Conservation (phyloP, 2,329 filamentous ascomycete species). For the Botrytis tulipae region DNA sequence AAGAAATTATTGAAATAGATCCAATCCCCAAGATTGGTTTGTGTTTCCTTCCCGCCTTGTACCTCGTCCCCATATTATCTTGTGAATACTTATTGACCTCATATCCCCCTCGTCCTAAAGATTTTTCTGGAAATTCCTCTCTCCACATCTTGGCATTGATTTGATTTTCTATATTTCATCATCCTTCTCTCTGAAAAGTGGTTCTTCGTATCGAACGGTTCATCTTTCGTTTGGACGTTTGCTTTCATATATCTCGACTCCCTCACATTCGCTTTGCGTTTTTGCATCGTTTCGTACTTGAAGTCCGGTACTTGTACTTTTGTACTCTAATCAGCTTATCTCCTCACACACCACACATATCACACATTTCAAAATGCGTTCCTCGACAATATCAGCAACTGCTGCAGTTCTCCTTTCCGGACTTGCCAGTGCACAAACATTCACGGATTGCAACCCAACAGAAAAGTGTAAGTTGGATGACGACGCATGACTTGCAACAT, state of each 20-base stretch:
- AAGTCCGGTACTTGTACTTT: slow-evolving; percentile 5
- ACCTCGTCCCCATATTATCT: neutral
- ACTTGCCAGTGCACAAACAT: slow-evolving; percentile 23
- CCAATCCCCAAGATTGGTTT: neutral
- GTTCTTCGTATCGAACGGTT: neutral
- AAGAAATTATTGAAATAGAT: slow-evolving; percentile 6
- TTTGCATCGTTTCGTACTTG: slow-evolving; percentile 8
- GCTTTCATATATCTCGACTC: neutral
- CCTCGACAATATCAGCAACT: slow-evolving; percentile 26
- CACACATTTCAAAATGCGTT: slow-evolving; percentile 29
- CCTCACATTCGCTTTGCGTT: slow-evolving; percentile 5
- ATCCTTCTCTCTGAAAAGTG: slow-evolving; percentile 1
- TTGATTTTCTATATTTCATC: slow-evolving; percentile 9
- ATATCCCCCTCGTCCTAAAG: neutral
- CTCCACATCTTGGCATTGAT: slow-evolving; percentile 16
- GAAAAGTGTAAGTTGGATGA: slow-evolving; percentile 18
- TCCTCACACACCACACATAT: neutral
- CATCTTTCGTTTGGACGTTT: slow-evolving; percentile 12
- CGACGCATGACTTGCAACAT: neutral
- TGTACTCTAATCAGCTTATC: neutral
- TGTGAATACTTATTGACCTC: slow-evolving; percentile 13
- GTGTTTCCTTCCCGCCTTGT: neutral
- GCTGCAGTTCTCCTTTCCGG: slow-evolving; percentile 20
- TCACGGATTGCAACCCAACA: slow-evolving; percentile 21
- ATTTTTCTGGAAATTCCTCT: neutral